These are phyloP conservation scores for Eucalyptus pauciflora DNA, from an alignment of 345 rosid genomes.

Conservation along the genomic window DNA sequence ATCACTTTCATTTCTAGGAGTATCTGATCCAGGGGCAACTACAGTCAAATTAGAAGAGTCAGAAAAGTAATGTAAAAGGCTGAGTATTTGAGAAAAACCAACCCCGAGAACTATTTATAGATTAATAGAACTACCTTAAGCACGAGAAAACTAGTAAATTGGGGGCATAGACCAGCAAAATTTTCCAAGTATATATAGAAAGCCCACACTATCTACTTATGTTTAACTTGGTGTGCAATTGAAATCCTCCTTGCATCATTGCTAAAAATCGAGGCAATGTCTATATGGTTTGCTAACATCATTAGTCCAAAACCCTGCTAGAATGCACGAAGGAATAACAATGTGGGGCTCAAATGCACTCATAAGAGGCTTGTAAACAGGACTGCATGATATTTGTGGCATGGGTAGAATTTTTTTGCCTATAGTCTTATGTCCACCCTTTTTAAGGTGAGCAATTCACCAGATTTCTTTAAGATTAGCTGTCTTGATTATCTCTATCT, in stretches of 20 bases:
- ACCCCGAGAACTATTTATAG: not conserved
- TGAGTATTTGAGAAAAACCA: not conserved
- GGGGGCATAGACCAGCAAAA: not conserved
- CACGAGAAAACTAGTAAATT: not conserved
- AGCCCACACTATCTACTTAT: not conserved
- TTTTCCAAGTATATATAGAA: not conserved
- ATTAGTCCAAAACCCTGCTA: not conserved
- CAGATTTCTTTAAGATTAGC: not conserved
- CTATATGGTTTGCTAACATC: not conserved
- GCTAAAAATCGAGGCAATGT: not conserved
- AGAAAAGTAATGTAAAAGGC: not conserved
- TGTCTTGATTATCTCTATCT: not conserved
- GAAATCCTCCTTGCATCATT: not conserved
- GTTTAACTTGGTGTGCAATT: not conserved
- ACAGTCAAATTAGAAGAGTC: conserved; percentile 1
- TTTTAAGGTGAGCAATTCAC: not conserved
- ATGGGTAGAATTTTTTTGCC: not conserved
- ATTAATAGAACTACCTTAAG: not conserved
- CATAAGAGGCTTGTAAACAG: not conserved
- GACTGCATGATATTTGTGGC: not conserved
- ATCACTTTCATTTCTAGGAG: conserved; percentile 9
- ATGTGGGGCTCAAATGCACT: not conserved
- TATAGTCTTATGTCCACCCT: not conserved
- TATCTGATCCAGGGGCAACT: conserved; percentile 26
- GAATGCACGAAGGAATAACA: not conserved